Conservation (phyloP, 345 rosid genomes). For the Fremontodendron californicum region DNA sequence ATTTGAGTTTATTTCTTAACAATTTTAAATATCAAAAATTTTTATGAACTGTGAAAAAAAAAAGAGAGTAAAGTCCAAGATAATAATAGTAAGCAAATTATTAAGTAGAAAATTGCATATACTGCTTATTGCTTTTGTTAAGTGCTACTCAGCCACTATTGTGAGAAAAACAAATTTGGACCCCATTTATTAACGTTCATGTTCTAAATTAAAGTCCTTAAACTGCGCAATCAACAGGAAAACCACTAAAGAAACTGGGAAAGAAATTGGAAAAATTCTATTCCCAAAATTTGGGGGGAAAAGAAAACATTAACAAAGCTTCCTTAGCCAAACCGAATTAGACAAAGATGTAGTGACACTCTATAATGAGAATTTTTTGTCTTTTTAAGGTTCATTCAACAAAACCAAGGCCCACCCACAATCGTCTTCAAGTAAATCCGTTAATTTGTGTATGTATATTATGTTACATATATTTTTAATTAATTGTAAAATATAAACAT, state of each 20-base stretch:
- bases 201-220: not conserved
- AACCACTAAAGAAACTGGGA: not conserved
- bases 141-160: not conserved
- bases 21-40: too few species aligned
- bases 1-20: too few species aligned
- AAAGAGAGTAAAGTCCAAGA: not conserved
- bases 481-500: too few species aligned
- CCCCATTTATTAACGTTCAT: not conserved
- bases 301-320: not conserved
- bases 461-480: too few species aligned
- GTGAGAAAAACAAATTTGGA: not conserved
- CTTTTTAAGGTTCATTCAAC: not conserved
- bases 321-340: not conserved
- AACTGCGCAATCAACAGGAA: not conserved
- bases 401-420: not conserved
- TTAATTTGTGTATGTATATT: too few species aligned
- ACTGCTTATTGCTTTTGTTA: not conserved
- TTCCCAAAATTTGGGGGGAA: slow-evolving; percentile 1
- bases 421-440: not conserved
- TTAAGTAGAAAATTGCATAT: not conserved
- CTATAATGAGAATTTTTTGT: not conserved
- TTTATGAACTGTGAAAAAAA: not conserved
- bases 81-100: not conserved
- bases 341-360: not conserved
- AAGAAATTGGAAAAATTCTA: not conserved